A percentile compares a stretch with the other conserved stretches of the same genome.
Evolutionary conservation across 108 stramenopile species (phyloP).

Genomic region (Asterionellopsis glacialis): DNA sequence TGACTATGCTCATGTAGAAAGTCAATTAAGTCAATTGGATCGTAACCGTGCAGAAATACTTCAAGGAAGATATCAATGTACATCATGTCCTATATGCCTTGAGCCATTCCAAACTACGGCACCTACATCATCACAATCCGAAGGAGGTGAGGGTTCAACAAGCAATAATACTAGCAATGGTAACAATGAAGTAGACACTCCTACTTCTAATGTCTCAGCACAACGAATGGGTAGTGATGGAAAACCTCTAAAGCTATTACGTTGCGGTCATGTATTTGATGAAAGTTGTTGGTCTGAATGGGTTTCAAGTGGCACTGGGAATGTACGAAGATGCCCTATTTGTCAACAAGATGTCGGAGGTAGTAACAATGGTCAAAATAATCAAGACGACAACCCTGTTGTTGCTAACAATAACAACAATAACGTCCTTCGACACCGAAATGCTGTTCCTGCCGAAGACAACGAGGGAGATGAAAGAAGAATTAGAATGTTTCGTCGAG

Average conservation of each 20-base stretch:
- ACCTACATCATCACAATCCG: background rate
- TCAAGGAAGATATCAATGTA: slow-evolving; percentile 42
- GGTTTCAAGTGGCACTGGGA: slow-evolving; percentile 28
- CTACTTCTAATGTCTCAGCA: background rate
- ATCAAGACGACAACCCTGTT: too few species aligned
- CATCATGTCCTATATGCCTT: slow-evolving; percentile 61
- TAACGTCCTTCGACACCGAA: background rate
- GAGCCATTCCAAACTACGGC: slow-evolving; percentile 28
- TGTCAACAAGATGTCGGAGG: slow-evolving; percentile 42
- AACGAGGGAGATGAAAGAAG: slow-evolving; percentile 1
- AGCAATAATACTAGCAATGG: background rate
- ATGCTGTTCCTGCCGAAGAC: background rate
- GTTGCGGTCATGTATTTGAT: slow-evolving; percentile 70
- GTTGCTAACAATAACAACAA: slow-evolving; percentile 1
- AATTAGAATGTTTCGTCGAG: slow-evolving; percentile 14
- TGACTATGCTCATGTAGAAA: slow-evolving; percentile 32
- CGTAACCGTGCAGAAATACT: slow-evolving; percentile 40
- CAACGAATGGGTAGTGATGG: slow-evolving; percentile 37
- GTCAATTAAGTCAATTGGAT: slow-evolving; percentile 43
- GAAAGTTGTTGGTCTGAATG: slow-evolving; percentile 56
- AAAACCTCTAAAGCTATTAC: slow-evolving; percentile 42
- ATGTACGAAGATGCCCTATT: slow-evolving; percentile 45
- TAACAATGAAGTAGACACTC: background rate
- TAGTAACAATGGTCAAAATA: background rate
- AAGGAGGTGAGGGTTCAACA: slow-evolving; percentile 6